Evolutionary conservation across 225 moss, liverwort and hornwort genomes (phyloP).

Genomic region (Asterella californica): DNA sequence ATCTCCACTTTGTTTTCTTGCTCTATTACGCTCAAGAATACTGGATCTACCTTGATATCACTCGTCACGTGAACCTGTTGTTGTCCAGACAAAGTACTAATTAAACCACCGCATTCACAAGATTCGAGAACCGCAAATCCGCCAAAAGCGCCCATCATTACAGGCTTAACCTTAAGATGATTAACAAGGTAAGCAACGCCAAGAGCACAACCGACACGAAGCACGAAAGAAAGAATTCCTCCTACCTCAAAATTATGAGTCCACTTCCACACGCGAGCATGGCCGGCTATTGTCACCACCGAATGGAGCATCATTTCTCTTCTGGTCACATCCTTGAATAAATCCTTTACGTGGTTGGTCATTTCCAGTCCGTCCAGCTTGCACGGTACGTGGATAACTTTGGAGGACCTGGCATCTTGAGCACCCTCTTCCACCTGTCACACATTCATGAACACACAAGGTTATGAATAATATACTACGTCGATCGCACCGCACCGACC

Average conservation of each 20-base stretch:
- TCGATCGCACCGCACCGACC: too few relatives aligned
- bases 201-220: neutral
- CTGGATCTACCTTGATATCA: constrained; percentile 89
- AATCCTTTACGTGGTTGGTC: constrained; percentile 72
- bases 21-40: constrained; percentile 77
- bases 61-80: constrained; percentile 89
- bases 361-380: constrained; percentile 90
- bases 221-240: neutral
- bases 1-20: constrained; percentile 89
- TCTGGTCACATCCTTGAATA: constrained; percentile 81
- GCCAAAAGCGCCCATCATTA: neutral
- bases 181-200: neutral
- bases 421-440: constrained; percentile 70
- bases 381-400: constrained; percentile 69
- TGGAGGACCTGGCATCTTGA: constrained; percentile 58
- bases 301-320: constrained; percentile 88
- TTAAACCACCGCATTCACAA: neutral
- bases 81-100: neutral
- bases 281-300: constrained; percentile 80
- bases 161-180: too few relatives aligned
- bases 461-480: neutral
- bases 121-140: neutral
- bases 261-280: constrained; percentile 76
- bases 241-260: constrained; percentile 82
- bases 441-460: neutral